phyloP scores from a whole-genome alignment of 495 filamentous ascomycete genomes.

The Hypoxylon perforatum region DNA sequence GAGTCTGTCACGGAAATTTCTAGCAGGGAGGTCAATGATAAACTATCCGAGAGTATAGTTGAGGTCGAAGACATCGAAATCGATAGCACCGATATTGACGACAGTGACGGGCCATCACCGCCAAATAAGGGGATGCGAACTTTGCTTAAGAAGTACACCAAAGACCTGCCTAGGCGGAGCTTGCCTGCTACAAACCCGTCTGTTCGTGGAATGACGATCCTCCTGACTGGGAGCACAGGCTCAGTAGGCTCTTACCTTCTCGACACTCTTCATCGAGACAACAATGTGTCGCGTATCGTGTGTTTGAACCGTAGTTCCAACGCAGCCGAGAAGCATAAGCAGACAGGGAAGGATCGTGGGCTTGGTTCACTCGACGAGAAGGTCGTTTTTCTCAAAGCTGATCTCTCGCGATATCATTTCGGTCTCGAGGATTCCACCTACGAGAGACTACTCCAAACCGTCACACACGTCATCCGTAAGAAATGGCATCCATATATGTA shows the following conservation, averaged over 20 bases:
- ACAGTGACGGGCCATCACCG: neutral
- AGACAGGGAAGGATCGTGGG: constrained; percentile 45
- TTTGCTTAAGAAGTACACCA: constrained; percentile 45
- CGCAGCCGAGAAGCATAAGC: constrained; percentile 39
- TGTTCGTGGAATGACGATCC: constrained; percentile 50
- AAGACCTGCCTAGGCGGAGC: constrained; percentile 39
- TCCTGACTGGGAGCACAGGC: constrained; percentile 71
- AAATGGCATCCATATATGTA: neutral
- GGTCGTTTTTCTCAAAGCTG: constrained; percentile 59
- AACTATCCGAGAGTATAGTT: neutral
- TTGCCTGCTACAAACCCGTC: constrained; percentile 37
- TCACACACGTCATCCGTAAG: constrained; percentile 53
- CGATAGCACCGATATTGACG: neutral
- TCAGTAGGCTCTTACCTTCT: constrained; percentile 67
- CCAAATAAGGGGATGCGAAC: constrained; percentile 11
- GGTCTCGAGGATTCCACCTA: constrained; percentile 51
- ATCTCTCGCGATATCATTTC: constrained; percentile 54
- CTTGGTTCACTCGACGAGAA: constrained; percentile 36
- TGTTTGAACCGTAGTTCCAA: constrained; percentile 65
- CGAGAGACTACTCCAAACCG: constrained; percentile 36
- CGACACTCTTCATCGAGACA: constrained; percentile 45
- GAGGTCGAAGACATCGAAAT: neutral
- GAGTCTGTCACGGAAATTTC: neutral
- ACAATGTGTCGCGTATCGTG: constrained; percentile 57
- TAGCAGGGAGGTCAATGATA: neutral